Conservation (phyloP, 108 stramenopile species). For the Asterionellopsis glacialis region DNA sequence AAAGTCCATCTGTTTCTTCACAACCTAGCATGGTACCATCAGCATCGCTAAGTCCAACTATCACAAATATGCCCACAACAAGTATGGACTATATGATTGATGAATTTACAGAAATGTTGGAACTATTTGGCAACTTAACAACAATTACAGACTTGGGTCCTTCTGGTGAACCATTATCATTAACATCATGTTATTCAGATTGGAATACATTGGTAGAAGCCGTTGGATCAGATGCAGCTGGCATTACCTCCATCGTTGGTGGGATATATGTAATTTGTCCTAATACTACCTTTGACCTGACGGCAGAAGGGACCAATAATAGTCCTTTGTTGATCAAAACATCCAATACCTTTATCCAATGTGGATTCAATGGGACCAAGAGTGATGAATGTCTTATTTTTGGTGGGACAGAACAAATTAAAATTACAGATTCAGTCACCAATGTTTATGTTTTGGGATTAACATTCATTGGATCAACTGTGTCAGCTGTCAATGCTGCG, state of each 20-base stretch:
- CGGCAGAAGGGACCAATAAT: neutral
- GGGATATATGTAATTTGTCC: conserved; percentile 2
- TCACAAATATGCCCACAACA: no score
- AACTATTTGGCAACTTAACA: no score
- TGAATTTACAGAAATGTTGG: no score
- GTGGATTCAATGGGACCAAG: neutral
- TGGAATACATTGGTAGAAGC: neutral
- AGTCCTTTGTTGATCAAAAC: neutral
- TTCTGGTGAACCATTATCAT: no score
- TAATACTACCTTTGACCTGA: neutral
- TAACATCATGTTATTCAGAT: neutral
- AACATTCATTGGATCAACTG: conserved; percentile 2
- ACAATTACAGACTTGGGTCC: no score
- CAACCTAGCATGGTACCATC: no score
- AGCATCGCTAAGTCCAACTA: no score
- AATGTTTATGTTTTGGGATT: neutral
- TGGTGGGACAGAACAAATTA: conserved; percentile 3
- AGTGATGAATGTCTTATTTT: neutral
- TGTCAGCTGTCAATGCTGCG: neutral
- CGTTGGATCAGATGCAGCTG: neutral
- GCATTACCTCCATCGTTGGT: neutral
- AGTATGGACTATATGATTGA: no score
- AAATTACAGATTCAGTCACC: neutral
- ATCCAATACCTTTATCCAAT: neutral
- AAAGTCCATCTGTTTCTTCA: no score